phyloP scores from a whole-genome alignment of 371 early-diverging fungal genomes.

The Sporodiniella umbellata region DNA sequence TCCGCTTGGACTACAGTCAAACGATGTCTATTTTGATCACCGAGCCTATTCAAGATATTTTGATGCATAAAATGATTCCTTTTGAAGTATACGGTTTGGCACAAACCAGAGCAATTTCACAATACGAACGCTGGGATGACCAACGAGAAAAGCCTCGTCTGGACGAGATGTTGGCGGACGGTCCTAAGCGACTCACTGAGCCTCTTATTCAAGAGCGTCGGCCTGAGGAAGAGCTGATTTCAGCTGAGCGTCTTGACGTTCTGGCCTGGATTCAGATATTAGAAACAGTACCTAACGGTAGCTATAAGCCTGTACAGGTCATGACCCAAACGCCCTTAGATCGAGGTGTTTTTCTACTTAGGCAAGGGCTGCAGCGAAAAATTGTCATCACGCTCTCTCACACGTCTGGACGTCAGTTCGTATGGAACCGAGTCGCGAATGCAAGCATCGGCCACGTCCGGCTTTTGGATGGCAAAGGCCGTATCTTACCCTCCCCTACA shows the following conservation, averaged over 20 bases:
- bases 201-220: conserved; percentile 28
- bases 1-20: conserved; percentile 59
- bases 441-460: conserved; percentile 64
- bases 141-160: conserved; percentile 38
- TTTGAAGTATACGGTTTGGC: conserved; percentile 65
- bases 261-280: conserved; percentile 66
- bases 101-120: conserved; percentile 35
- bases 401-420: conserved; percentile 67
- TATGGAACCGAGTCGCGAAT: conserved; percentile 51
- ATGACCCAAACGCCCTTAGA: conserved; percentile 49
- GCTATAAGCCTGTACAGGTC: conserved; percentile 72
- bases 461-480: conserved; percentile 62
- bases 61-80: conserved; percentile 32
- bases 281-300: conserved; percentile 66
- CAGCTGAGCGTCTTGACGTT: conserved; percentile 68
- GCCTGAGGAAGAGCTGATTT: conserved; percentile 56
- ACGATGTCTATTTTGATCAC: conserved; percentile 49
- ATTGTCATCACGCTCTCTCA: conserved; percentile 69
- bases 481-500: conserved; percentile 49
- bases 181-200: not conserved
- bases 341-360: conserved; percentile 65
- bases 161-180: conserved; percentile 12
- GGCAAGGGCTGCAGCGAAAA: conserved; percentile 86
- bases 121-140: conserved; percentile 57
- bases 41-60: conserved; percentile 29